Evolutionary conservation across 2,329 filamentous ascomycete genomes (phyloP), one percentile per base, ranked within the genome.

Genomic region (Stylonectria norvegica): DNA sequence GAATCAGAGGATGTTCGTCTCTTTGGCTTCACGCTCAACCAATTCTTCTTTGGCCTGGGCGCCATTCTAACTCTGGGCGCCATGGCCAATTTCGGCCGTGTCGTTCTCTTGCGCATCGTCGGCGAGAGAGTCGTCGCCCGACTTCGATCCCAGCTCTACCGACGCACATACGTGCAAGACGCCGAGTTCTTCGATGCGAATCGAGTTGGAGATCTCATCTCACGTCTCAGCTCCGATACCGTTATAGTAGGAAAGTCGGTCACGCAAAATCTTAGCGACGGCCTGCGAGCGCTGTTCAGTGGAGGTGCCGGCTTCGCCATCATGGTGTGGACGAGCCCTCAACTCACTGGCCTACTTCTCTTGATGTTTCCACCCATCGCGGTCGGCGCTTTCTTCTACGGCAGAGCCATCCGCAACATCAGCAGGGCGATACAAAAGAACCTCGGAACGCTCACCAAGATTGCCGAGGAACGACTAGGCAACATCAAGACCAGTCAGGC

Each of bases 101-200:
- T 98, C 55, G 85, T 97, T 42, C 83, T 97, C 38, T 77, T 98
- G 16, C 82, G 93, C 18, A 93, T 97, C 47, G 88, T 98, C 6
- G 94, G 93, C 48, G 93, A 98, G 66, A 79, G 93, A 29, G 93
- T 98, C 43, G 93, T 98, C 38, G 85, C 91, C 9, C 81, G 91
- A 53, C 75, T 98, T 40, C 81, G 93, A 45, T 91, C 90, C 12
- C 86, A 89, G 60, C 79, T 98, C 4, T 98, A 95, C 69, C 81
- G 89, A 50, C 81, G 86, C 49, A 98, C 93, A 0, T 95, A 94
- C 55, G 78, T 93, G n/a, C 93, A 98, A 64, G 93, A 98, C 64
- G 93, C 93, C 43, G 93, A 97, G 59, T 98, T 98, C 70, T 98
- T 98, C 60, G 93, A 98, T 62, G 93, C 93, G 27, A 98, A 98